Base-by-base conservation (phyloP, 2,329 filamentous ascomycete genomes). In the Fusarium sp. region DNA sequence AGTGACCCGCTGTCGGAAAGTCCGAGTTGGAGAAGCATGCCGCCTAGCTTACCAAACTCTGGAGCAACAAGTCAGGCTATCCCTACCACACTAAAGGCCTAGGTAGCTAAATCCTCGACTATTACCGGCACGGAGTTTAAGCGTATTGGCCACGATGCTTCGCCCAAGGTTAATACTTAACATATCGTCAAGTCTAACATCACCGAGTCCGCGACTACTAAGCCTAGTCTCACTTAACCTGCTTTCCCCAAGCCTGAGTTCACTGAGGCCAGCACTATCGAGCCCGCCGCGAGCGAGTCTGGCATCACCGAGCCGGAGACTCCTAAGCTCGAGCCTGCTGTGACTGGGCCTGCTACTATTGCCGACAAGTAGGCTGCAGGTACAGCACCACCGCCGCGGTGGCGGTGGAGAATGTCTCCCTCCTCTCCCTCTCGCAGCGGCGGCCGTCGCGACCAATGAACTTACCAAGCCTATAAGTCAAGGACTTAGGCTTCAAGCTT, bases 31-130 rank as follows among this genome's bases (percentile, higher is more conserved):
- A 33, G 1, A 44, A 68, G 11, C 55, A 65, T 1, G 5, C 13
- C 1, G 42, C 34, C 2, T 9, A 34, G 6, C 36, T 74, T 1
- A 18, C 28, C 4, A 24, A n/a, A 1, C 54, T 69, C 3, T 71
- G 72, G 71, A 61, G 60, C 1, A 26, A n/a, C 4, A 40, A 64
- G 20, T 0, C 34, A 3, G 11, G 13, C 0, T 74, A 67, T 10
- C 67, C 72, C 1, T 71, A 50, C 7, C 69, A 74, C 6, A 2
- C 15, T 4, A 28, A 44, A 4, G 15, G 2, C 10, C 20, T 20
- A 20, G 18, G 18, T 4, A 0, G n/a, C 8, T 15, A 13, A 38
- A 4, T 15, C 7, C 3, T 13, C 9, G 2, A 31, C 14, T 10
- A 9, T 15, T 13, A 17, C 22, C 3, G 20, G 8, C 2, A 22